These are phyloP conservation scores for Tylopilus sp. DNA, from an alignment of 768 basidiomycete genomes.

Conservation along the genomic window DNA sequence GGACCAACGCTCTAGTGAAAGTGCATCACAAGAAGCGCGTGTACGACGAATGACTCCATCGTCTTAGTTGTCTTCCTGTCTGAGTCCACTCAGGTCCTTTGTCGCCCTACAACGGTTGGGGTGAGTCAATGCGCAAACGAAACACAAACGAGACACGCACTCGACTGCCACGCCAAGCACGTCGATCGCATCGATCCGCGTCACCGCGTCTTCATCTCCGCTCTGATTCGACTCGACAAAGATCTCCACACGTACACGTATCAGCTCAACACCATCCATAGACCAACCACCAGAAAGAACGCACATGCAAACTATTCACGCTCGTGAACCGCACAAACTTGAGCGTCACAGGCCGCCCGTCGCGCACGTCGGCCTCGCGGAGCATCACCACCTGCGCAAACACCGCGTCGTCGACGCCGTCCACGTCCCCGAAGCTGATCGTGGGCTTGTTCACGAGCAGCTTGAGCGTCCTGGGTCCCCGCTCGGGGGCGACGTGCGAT, in stretches of 20 bases:
- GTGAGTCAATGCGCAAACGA: conserved; percentile 3
- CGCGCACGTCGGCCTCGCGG: conserved; percentile 43
- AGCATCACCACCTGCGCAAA: conserved; percentile 59
- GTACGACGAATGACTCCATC: no score
- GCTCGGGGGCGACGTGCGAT: conserved; percentile 30
- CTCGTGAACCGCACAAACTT: conserved; percentile 68
- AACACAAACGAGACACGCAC: conserved; percentile 36
- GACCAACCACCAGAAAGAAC: neutral
- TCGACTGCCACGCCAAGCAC: conserved; percentile 56
- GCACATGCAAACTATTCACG: conserved; percentile 63
- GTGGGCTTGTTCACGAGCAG: conserved; percentile 57
- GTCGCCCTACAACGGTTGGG: conserved; percentile 28
- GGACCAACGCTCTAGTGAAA: neutral
- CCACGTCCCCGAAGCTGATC: conserved; percentile 65
- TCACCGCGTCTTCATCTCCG: conserved; percentile 46
- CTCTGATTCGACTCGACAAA: conserved; percentile 70
- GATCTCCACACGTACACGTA: no score
- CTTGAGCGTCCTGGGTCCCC: conserved; percentile 61
- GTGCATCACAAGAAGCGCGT: neutral
- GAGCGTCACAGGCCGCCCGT: conserved; percentile 45
- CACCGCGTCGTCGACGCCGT: conserved; percentile 44
- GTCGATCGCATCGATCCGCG: conserved; percentile 66
- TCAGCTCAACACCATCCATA: no score
- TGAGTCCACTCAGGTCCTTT: conserved; percentile 38
- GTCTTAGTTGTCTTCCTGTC: conserved; percentile 29